These are phyloP conservation scores for Aureobasidium sp. DNA, from an alignment of 2,329 filamentous ascomycete species.

Conservation along the genomic window DNA sequence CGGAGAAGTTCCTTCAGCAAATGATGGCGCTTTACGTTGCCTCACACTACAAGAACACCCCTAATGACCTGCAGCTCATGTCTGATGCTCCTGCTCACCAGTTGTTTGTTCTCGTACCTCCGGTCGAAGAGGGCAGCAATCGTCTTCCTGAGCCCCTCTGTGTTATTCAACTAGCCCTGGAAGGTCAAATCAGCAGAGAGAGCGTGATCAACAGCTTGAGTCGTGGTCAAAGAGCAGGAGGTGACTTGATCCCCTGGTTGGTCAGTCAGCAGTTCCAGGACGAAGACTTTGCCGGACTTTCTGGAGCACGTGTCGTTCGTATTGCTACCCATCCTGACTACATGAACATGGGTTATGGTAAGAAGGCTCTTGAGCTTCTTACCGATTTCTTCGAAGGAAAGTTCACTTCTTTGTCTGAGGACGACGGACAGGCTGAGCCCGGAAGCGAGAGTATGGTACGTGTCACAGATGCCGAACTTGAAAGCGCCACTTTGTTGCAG, in stretches of 20 bases:
- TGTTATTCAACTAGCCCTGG: conserved; percentile 86
- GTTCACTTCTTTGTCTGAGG: conserved; percentile 75
- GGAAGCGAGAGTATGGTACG: conserved; percentile 55
- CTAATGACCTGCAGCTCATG: conserved; percentile 97
- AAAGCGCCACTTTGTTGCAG: conserved; percentile 64
- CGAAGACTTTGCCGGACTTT: conserved; percentile 87
- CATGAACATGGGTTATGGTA: conserved; percentile 84
- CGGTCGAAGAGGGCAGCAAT: conserved; percentile 65
- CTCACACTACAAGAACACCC: conserved; percentile 96
- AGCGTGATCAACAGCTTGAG: conserved; percentile 86
- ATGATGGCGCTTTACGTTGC: conserved; percentile 98
- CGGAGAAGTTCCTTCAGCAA: conserved; percentile 93
- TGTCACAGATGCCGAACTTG: conserved; percentile 74
- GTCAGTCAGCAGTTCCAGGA: conserved; percentile 98
- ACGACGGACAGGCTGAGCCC: conserved; percentile 38
- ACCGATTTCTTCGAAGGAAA: conserved; percentile 92
- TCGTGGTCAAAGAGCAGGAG: conserved; percentile 78
- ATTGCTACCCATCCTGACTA: conserved; percentile 98
- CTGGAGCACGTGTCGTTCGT: conserved; percentile 82
- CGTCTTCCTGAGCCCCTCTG: conserved; percentile 87
- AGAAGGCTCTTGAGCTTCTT: conserved; percentile 76
- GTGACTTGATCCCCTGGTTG: conserved; percentile 94
- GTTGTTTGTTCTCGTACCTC: conserved; percentile 86
- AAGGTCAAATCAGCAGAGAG: conserved; percentile 88
- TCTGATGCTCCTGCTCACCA: conserved; percentile 96